Conservation (phyloP, 108 stramenopile genomes). For the Epithemia pelagica region DNA sequence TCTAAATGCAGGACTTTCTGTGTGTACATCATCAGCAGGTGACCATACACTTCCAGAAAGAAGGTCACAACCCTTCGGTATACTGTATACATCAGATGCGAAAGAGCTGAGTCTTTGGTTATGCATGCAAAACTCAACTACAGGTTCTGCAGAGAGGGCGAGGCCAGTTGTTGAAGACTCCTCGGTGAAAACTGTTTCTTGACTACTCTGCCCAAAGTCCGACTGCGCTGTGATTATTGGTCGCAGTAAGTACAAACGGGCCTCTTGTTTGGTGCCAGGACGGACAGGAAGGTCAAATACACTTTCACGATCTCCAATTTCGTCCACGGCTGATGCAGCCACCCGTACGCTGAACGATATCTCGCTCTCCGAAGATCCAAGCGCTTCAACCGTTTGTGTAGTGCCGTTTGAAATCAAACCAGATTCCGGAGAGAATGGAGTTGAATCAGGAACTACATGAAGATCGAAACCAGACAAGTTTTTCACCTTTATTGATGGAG, state of each 20-base stretch:
- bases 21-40: constrained; percentile 40
- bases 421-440: constrained; percentile 1
- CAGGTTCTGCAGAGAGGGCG: constrained; percentile 51
- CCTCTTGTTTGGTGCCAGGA: background rate
- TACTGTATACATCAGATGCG: constrained; percentile 43
- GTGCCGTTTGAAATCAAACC: background rate
- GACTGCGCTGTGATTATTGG: background rate
- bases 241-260: background rate
- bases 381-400: background rate
- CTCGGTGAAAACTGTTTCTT: constrained; percentile 28
- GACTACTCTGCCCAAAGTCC: constrained; percentile 17
- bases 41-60: constrained; percentile 59
- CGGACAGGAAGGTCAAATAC: constrained; percentile 1
- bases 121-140: constrained; percentile 71
- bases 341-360: background rate
- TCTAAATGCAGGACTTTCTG: background rate
- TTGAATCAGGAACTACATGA: constrained; percentile 10
- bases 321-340: background rate
- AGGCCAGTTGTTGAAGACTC: constrained; percentile 8
- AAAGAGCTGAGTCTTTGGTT: constrained; percentile 59
- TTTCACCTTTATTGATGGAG: constrained; percentile 20
- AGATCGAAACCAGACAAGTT: constrained; percentile 43
- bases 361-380: background rate
- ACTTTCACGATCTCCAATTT: background rate
- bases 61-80: constrained; percentile 61